Percentiles rank a stretch among this genome's conserved stretches.
Conservation (phyloP, 1,139 yeast genomes). For the Hanseniaspora sp. region DNA sequence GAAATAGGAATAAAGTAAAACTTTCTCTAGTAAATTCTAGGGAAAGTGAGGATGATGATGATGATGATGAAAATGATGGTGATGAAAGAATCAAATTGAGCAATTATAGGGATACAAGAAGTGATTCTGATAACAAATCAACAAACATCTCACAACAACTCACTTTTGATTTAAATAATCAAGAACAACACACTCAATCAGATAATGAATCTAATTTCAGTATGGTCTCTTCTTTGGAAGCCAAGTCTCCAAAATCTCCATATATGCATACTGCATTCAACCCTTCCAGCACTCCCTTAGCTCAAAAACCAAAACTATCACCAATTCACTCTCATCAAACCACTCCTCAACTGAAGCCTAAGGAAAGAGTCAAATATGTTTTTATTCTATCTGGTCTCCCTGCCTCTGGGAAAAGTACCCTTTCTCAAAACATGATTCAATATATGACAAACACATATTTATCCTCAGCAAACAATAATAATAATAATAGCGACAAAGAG, state of each 20-base stretch:
- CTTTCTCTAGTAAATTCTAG: slow-evolving; percentile 9
- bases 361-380: slow-evolving; percentile 30
- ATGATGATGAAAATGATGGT: background rate
- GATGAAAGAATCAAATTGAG: background rate
- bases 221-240: slow-evolving; percentile 7
- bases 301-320: background rate
- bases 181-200: background rate
- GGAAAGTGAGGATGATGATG: slow-evolving; percentile 10
- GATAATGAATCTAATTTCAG: background rate
- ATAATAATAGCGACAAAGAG: no score
- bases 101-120: background rate
- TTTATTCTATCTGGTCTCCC: slow-evolving; percentile 57
- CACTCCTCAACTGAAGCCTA: background rate
- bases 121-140: background rate
- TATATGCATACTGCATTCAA: background rate
- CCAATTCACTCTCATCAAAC: background rate
- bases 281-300: background rate
- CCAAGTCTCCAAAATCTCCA: background rate
- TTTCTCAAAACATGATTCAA: slow-evolving; percentile 42
- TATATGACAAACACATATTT: slow-evolving; percentile 29
- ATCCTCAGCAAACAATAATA: background rate
- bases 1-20: background rate
- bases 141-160: background rate
- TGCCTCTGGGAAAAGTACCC: slow-evolving; percentile 60
- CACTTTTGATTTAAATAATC: background rate